Evolutionary conservation across 768 basidiomycete genomes (phyloP).

Genomic region (Scleroderma bovista): DNA sequence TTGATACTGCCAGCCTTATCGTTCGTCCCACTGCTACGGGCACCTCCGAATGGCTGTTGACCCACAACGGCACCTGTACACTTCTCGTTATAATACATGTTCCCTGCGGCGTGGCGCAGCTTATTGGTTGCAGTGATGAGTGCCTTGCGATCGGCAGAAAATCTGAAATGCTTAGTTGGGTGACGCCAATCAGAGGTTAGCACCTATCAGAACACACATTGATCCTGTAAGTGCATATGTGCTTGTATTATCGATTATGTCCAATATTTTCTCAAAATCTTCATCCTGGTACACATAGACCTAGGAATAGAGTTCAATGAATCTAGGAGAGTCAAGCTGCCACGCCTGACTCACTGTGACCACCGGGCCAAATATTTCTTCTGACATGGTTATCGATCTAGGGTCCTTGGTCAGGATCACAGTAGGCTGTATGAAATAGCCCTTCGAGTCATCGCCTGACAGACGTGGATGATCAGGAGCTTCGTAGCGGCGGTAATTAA

Average conservation of each 20-base stretch:
- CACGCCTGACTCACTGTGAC: slow-evolving; percentile 56
- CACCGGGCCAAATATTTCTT: slow-evolving; percentile 98
- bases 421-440: slow-evolving; percentile 92
- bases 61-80: slow-evolving; percentile 98
- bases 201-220: slow-evolving; percentile 50
- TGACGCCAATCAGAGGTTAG: slow-evolving; percentile 8
- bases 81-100: slow-evolving; percentile 97
- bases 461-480: neutral
- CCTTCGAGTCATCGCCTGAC: slow-evolving; percentile 80
- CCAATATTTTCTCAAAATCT: slow-evolving; percentile 80
- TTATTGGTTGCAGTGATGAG: slow-evolving; percentile 75
- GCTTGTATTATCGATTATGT: slow-evolving; percentile 82
- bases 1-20: slow-evolving; percentile 91
- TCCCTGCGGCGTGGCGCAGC: slow-evolving; percentile 89
- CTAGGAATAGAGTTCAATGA: slow-evolving; percentile 31
- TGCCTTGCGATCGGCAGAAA: slow-evolving; percentile 75
- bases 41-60: slow-evolving; percentile 97
- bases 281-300: slow-evolving; percentile 86
- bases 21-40: slow-evolving; percentile 90
- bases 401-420: slow-evolving; percentile 92
- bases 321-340: neutral
- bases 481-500: neutral
- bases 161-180: slow-evolving; percentile 41
- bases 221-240: slow-evolving; percentile 92
- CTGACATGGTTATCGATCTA: slow-evolving; percentile 79